Percentiles rank a stretch among this genome's conserved stretches.
phyloP scores from a whole-genome alignment of 2,329 filamentous ascomycete genomes.

The Sclerotinia subarctica region DNA sequence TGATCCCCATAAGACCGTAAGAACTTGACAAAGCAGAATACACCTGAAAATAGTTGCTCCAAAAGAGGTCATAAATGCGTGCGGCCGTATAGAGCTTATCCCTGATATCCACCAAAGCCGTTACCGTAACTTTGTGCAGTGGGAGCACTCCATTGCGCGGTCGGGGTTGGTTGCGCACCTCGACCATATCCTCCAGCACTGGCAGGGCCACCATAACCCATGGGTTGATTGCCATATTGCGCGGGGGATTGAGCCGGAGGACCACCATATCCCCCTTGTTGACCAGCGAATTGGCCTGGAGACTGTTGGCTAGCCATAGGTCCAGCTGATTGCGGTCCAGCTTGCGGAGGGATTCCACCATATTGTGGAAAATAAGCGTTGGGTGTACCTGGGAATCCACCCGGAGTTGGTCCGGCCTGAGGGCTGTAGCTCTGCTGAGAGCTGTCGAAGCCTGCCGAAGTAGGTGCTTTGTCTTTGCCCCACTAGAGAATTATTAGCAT shows the following conservation, averaged over 20 bases:
- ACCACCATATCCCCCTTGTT: conserved; percentile 64
- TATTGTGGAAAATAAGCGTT: conserved; percentile 91
- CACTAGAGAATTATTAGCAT: conserved; percentile 59
- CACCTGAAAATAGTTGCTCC: conserved; percentile 22
- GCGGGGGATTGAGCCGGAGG: conserved; percentile 60
- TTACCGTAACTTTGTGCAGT: conserved; percentile 60
- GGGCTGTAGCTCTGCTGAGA: conserved; percentile 67
- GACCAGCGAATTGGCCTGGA: conserved; percentile 53
- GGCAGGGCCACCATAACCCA: conserved; percentile 67
- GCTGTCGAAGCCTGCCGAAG: conserved; percentile 72
- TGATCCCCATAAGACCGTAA: conserved; percentile 25
- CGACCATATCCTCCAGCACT: conserved; percentile 84
- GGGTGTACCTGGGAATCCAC: conserved; percentile 73
- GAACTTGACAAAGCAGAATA: conserved; percentile 27
- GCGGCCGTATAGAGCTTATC: conserved; percentile 41
- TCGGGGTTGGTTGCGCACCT: conserved; percentile 51
- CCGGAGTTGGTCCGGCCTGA: conserved; percentile 68
- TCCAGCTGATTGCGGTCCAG: conserved; percentile 40
- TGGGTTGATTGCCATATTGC: conserved; percentile 64
- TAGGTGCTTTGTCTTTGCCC: conserved; percentile 97
- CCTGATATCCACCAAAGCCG: conserved; percentile 62
- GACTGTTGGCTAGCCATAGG: conserved; percentile 42
- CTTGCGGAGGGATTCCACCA: conserved; percentile 56
- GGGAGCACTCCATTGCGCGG: conserved; percentile 47
- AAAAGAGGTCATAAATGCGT: conserved; percentile 20